Percentiles rank a stretch among this genome's conserved stretches.
phyloP scores from a whole-genome alignment of 495 filamentous ascomycete genomes.

The Aspergillus sparsus region DNA sequence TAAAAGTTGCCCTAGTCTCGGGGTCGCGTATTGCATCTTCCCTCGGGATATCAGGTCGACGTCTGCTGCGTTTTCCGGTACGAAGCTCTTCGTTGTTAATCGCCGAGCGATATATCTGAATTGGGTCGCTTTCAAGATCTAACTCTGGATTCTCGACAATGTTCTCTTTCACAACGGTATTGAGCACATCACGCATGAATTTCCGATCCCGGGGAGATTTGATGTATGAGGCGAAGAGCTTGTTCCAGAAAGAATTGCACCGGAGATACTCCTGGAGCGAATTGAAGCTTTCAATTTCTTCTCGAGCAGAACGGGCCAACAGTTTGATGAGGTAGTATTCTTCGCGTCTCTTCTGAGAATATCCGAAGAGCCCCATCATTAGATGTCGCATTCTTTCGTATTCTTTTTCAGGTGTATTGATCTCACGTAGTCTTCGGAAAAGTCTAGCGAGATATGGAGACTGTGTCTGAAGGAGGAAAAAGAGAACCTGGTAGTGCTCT shows the following conservation, averaged over 20 bases:
- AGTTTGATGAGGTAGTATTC: slow-evolving; percentile 96
- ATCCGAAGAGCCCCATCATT: slow-evolving; percentile 96
- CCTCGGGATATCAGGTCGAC: slow-evolving; percentile 77
- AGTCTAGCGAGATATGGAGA: slow-evolving; percentile 89
- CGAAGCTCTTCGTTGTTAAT: slow-evolving; percentile 97
- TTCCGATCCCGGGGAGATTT: slow-evolving; percentile 91
- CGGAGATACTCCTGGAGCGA: slow-evolving; percentile 83
- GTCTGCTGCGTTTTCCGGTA: slow-evolving; percentile 78
- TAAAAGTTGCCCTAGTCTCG: slow-evolving; percentile 88
- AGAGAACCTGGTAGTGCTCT: slow-evolving; percentile 95
- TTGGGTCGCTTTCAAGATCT: slow-evolving; percentile 93
- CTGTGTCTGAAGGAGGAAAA: slow-evolving; percentile 96
- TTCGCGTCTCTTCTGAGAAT: slow-evolving; percentile 93
- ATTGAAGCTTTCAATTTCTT: slow-evolving; percentile 76
- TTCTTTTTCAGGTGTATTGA: slow-evolving; percentile 87
- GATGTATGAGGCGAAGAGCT: slow-evolving; percentile 81
- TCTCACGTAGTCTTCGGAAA: slow-evolving; percentile 80
- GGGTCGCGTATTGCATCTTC: slow-evolving; percentile 92
- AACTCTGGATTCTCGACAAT: slow-evolving; percentile 88
- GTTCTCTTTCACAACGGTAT: slow-evolving; percentile 78
- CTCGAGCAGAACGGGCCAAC: slow-evolving; percentile 75
- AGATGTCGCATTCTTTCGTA: slow-evolving; percentile 87
- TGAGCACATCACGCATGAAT: slow-evolving; percentile 82
- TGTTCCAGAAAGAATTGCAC: slow-evolving; percentile 90
- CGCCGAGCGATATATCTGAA: slow-evolving; percentile 92